These are phyloP conservation scores for Penicillium sp. DNA, from an alignment of 2,329 filamentous ascomycete genomes.

Conservation along the genomic window DNA sequence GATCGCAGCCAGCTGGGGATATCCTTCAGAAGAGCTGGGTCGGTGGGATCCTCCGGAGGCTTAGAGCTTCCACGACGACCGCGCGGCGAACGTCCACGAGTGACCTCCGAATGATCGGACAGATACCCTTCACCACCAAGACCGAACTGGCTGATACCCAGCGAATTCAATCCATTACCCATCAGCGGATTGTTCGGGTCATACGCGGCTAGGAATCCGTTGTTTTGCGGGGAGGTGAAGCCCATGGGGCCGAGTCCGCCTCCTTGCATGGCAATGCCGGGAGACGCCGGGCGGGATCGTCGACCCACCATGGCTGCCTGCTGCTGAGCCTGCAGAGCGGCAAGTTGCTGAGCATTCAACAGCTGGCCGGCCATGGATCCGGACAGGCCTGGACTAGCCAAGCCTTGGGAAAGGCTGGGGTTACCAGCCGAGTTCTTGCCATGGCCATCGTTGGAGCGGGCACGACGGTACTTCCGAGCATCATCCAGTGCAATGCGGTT, in stretches of 20 bases:
- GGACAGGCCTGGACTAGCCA: constrained; percentile 62
- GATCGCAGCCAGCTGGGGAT: constrained; percentile 96
- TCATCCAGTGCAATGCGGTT: constrained; percentile 97
- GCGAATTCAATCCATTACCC: constrained; percentile 66
- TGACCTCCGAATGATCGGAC: constrained; percentile 90
- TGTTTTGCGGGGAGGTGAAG: constrained; percentile 87
- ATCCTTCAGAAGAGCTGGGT: constrained; percentile 83
- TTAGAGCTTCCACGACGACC: constrained; percentile 93
- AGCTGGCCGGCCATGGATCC: constrained; percentile 81
- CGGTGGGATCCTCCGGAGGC: constrained; percentile 95
- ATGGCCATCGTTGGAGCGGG: constrained; percentile 78
- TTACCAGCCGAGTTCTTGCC: constrained; percentile 43
- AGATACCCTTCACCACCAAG: constrained; percentile 77
- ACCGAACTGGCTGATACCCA: constrained; percentile 72
- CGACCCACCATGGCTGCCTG: constrained; percentile 59
- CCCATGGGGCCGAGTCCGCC: constrained; percentile 61
- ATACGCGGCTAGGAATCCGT: constrained; percentile 88
- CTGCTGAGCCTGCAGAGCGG: constrained; percentile 72
- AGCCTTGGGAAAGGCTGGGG: constrained; percentile 66
- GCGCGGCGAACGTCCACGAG: constrained; percentile 84
- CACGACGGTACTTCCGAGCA: constrained; percentile 90
- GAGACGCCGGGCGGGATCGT: constrained; percentile 84
- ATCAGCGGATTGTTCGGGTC: constrained; percentile 69
- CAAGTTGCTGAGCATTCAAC: constrained; percentile 77
- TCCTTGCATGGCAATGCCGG: constrained; percentile 77